phyloP scores from a whole-genome alignment of 306 rosid genomes.

The Styphnolobium japonicum region DNA sequence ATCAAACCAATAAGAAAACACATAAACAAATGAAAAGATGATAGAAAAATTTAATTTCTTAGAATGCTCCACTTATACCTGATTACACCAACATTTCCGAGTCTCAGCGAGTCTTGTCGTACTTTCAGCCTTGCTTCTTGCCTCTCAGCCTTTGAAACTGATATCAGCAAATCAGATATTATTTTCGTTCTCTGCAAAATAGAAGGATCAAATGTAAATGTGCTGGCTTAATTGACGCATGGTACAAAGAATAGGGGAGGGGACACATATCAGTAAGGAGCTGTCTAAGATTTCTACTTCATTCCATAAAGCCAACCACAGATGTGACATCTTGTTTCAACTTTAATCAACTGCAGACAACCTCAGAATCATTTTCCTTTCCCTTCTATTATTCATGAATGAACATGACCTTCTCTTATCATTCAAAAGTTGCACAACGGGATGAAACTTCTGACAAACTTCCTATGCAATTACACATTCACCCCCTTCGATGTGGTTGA shows the following conservation, averaged over 20 bases:
- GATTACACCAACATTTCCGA: slow-evolving; percentile 95
- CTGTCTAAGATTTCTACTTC: slow-evolving; percentile 16
- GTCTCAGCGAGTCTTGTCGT: slow-evolving; percentile 94
- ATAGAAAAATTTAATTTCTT: background rate
- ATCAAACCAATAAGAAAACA: slow-evolving; percentile 18
- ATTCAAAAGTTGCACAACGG: background rate
- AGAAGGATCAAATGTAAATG: slow-evolving; percentile 25
- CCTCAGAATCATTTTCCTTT: background rate
- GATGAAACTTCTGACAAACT: background rate
- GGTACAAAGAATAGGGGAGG: background rate
- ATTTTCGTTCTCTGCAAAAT: slow-evolving; percentile 82
- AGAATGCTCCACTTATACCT: slow-evolving; percentile 48
- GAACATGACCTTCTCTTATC: background rate
- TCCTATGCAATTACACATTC: background rate
- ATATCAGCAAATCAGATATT: slow-evolving; percentile 90
- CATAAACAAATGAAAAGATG: background rate
- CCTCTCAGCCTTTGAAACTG: slow-evolving; percentile 95
- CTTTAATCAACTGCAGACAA: background rate
- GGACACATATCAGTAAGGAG: background rate
- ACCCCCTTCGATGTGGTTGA: background rate
- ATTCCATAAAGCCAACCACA: background rate
- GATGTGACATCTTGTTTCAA: background rate
- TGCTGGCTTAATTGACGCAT: slow-evolving; percentile 1
- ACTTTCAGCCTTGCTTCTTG: slow-evolving; percentile 98
- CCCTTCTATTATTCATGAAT: background rate